These are phyloP conservation scores for Xylariales sp. DNA, from an alignment of 2,329 filamentous ascomycete species.

Conservation along the genomic window DNA sequence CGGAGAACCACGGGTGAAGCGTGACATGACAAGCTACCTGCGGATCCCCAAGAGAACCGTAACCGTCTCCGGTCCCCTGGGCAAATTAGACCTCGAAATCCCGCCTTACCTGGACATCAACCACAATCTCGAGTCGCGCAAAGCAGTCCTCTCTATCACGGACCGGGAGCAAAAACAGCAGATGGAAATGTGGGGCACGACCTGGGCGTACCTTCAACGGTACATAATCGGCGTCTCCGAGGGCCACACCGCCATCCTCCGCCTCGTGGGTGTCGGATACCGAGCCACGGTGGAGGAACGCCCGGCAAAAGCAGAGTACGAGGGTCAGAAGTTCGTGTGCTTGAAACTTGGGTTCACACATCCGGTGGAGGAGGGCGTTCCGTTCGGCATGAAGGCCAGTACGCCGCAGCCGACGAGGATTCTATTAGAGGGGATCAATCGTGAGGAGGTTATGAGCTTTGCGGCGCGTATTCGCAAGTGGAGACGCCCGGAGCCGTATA, in stretches of 20 bases:
- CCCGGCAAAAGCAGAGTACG: slow-evolving; percentile 68
- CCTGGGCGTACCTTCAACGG: slow-evolving; percentile 83
- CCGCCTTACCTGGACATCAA: slow-evolving; percentile 72
- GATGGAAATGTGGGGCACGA: slow-evolving; percentile 92
- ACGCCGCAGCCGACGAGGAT: slow-evolving; percentile 89
- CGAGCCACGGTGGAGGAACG: slow-evolving; percentile 78
- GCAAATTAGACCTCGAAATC: slow-evolving; percentile 72
- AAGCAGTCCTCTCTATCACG: slow-evolving; percentile 64
- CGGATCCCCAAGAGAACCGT: slow-evolving; percentile 62
- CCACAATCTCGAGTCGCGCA: slow-evolving; percentile 58
- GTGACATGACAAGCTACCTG: slow-evolving; percentile 54
- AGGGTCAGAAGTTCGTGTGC: slow-evolving; percentile 82
- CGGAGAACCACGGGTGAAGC: slow-evolving; percentile 53
- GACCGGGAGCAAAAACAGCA: slow-evolving; percentile 68
- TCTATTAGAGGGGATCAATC: slow-evolving; percentile 81
- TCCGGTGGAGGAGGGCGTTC: slow-evolving; percentile 84
- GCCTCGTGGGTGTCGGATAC: slow-evolving; percentile 93
- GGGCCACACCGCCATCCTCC: slow-evolving; percentile 88
- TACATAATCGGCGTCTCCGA: slow-evolving; percentile 92
- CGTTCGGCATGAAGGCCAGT: slow-evolving; percentile 76
- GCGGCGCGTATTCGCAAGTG: slow-evolving; percentile 83
- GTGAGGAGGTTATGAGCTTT: slow-evolving; percentile 83
- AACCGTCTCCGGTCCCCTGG: slow-evolving; percentile 76
- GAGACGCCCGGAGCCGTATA: slow-evolving; percentile 94
- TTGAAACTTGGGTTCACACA: slow-evolving; percentile 97